These are phyloP conservation scores for Boletus sp. DNA, from an alignment of 1,284 basidiomycete genomes.

Conservation along the genomic window DNA sequence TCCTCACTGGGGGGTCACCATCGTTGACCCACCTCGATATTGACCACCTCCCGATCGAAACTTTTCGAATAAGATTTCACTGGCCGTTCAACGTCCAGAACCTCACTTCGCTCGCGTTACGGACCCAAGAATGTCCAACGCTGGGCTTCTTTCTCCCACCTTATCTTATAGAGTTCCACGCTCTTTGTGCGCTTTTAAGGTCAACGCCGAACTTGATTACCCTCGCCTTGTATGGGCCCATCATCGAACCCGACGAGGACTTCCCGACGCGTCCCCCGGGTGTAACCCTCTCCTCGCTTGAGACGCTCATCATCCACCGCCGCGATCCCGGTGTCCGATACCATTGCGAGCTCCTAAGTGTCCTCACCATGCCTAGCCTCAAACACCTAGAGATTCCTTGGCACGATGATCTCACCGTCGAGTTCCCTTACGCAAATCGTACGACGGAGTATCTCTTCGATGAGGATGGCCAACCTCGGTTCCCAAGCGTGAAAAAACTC, in stretches of 20 bases:
- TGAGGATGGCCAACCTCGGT: slow-evolving; percentile 11
- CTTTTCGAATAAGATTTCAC: not conserved
- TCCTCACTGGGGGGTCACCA: slow-evolving; percentile 14
- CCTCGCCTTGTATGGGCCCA: slow-evolving; percentile 22
- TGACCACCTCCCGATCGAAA: slow-evolving; percentile 22
- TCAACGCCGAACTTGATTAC: slow-evolving; percentile 9
- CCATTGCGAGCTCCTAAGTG: slow-evolving; percentile 16
- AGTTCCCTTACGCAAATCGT: slow-evolving; percentile 7
- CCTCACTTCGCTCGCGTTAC: slow-evolving; percentile 18
- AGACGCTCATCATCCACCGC: slow-evolving; percentile 21
- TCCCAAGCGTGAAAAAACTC: slow-evolving; percentile 14
- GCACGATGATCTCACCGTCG: slow-evolving; percentile 19
- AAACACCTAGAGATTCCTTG: slow-evolving; percentile 22
- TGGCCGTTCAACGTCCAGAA: slow-evolving; percentile 10
- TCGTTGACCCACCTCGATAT: slow-evolving; percentile 17
- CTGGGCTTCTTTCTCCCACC: slow-evolving; percentile 5
- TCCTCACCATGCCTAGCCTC: slow-evolving; percentile 16
- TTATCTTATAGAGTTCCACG: slow-evolving; percentile 19
- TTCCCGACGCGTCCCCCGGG: slow-evolving; percentile 1
- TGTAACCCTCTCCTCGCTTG: slow-evolving; percentile 7
- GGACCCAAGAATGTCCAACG: slow-evolving; percentile 10
- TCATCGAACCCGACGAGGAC: slow-evolving; percentile 18
- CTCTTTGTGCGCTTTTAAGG: slow-evolving; percentile 12
- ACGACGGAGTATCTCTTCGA: slow-evolving; percentile 15
- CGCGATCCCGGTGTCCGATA: slow-evolving; percentile 17